phyloP scores from a whole-genome alignment of 2,329 filamentous ascomycete species.

The Cladosporium phlei region DNA sequence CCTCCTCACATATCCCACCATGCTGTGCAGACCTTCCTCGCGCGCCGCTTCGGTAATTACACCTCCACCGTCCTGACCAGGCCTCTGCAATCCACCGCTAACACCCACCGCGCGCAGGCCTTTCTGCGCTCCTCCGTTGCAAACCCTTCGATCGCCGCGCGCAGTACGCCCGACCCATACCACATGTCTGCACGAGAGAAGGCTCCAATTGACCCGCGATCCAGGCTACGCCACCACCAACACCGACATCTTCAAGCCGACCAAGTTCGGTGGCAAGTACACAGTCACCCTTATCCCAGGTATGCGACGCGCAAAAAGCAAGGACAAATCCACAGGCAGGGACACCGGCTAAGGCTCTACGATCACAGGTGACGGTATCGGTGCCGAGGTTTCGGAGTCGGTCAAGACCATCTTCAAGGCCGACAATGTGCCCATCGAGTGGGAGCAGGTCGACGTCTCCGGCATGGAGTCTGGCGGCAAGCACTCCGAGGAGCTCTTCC shows the following conservation, averaged over 20 bases:
- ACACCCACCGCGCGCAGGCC: slow-evolving; percentile 38
- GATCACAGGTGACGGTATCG: slow-evolving; percentile 76
- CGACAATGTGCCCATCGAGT: slow-evolving; percentile 96
- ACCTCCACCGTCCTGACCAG: too few species aligned
- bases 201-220: slow-evolving; percentile 19
- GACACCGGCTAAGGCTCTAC: slow-evolving; percentile 4
- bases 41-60: slow-evolving; percentile 46
- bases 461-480: slow-evolving; percentile 81
- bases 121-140: slow-evolving; percentile 46
- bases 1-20: slow-evolving; percentile 25
- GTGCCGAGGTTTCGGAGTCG: slow-evolving; percentile 93
- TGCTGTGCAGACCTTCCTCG: slow-evolving; percentile 43
- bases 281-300: slow-evolving; percentile 97
- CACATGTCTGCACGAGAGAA: slow-evolving; percentile 10
- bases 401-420: slow-evolving; percentile 99
- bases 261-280: slow-evolving; percentile 99
- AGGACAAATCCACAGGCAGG: slow-evolving; percentile 4
- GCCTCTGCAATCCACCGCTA: slow-evolving; percentile 4
- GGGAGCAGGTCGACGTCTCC: slow-evolving; percentile 96
- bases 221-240: slow-evolving; percentile 71
- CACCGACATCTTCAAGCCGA: slow-evolving; percentile 97
- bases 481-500: slow-evolving; percentile 90
- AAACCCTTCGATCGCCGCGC: slow-evolving; percentile 48
- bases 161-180: slow-evolving; percentile 44
- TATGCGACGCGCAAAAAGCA: slow-evolving; percentile 35